These are phyloP conservation scores for Cladochytrium replicatum DNA, from an alignment of 192 early-diverging fungal species.

Conservation along the genomic window DNA sequence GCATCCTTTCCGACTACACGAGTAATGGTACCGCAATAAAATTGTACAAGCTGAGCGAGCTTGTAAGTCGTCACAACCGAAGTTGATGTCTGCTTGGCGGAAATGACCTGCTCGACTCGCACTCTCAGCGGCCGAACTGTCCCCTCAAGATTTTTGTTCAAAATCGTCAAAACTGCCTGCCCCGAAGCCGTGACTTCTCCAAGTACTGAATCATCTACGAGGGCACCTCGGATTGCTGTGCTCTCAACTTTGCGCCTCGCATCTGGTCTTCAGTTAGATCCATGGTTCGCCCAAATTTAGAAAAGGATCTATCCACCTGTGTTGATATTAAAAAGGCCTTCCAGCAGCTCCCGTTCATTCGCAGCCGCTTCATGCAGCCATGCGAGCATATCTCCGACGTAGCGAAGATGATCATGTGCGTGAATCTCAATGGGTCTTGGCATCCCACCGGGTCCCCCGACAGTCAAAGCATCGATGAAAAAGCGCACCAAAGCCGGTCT, in stretches of 20 bases:
- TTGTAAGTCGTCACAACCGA: constrained; percentile 59
- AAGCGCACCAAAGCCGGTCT: constrained; percentile 50
- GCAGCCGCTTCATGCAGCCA: constrained; percentile 93
- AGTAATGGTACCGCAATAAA: constrained; percentile 60
- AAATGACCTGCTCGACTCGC: constrained; percentile 68
- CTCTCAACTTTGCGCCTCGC: too few species aligned
- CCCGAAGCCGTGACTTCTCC: constrained; percentile 1
- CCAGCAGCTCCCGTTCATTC: constrained; percentile 78
- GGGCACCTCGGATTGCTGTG: too few species aligned
- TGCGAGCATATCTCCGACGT: constrained; percentile 91
- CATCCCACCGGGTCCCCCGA: constrained; percentile 64
- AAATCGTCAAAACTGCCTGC: constrained; percentile 6
- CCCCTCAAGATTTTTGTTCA: constrained; percentile 66
- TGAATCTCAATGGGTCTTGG: constrained; percentile 88
- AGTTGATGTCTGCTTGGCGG: constrained; percentile 52
- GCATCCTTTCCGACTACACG: constrained; percentile 46
- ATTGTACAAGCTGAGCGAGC: constrained; percentile 63
- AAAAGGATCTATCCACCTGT: too few species aligned
- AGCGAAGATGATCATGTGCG: constrained; percentile 82
- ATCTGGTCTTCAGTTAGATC: too few species aligned
- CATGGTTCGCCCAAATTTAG: background rate
- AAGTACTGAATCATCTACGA: constrained; percentile 3
- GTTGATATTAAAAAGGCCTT: constrained; percentile 51
- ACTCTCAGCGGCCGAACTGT: constrained; percentile 67
- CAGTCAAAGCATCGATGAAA: constrained; percentile 65